A percentile compares a stretch with the other conserved stretches of the same genome.
Evolutionary conservation across 148 eudicot species (phyloP).

Genomic region (Drosera capensis): DNA sequence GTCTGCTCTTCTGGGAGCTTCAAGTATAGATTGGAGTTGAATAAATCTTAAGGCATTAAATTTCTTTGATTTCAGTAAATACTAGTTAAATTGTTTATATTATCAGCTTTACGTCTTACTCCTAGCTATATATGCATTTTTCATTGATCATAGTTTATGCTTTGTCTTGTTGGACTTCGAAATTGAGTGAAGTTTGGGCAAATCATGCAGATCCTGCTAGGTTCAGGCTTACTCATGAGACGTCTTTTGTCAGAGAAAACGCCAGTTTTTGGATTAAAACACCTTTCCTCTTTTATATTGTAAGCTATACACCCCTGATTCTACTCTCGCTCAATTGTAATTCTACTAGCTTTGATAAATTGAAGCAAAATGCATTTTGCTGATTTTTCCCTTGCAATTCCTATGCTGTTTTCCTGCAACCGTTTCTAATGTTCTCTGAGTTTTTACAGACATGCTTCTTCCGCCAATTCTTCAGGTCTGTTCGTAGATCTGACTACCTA

Average conservation of each 20-base stretch:
- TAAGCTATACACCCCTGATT: slow-evolving; percentile 16
- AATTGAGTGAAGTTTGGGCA: slow-evolving; percentile 3
- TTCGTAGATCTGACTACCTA: slow-evolving; percentile 57
- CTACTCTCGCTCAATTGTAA: no score
- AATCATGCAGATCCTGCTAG: slow-evolving; percentile 39
- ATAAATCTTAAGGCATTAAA: no score
- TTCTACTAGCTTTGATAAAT: neutral
- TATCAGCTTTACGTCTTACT: no score
- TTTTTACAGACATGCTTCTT: slow-evolving; percentile 65
- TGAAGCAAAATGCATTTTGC: neutral
- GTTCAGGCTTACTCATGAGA: slow-evolving; percentile 72
- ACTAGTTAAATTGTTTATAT: no score
- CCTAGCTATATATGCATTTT: no score
- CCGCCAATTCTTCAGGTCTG: slow-evolving; percentile 61
- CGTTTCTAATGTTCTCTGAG: neutral
- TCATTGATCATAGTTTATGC: neutral
- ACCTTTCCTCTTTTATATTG: slow-evolving; percentile 40
- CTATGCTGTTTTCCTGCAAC: neutral
- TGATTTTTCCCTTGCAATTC: neutral
- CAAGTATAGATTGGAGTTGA: no score
- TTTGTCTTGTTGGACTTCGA: neutral
- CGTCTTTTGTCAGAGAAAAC: slow-evolving; percentile 67
- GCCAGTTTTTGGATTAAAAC: slow-evolving; percentile 39
- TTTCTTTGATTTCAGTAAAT: no score
- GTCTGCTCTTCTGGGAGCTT: no score